Base-by-base conservation (phyloP, 306 rosid genomes). In the Malus orientalis region DNA sequence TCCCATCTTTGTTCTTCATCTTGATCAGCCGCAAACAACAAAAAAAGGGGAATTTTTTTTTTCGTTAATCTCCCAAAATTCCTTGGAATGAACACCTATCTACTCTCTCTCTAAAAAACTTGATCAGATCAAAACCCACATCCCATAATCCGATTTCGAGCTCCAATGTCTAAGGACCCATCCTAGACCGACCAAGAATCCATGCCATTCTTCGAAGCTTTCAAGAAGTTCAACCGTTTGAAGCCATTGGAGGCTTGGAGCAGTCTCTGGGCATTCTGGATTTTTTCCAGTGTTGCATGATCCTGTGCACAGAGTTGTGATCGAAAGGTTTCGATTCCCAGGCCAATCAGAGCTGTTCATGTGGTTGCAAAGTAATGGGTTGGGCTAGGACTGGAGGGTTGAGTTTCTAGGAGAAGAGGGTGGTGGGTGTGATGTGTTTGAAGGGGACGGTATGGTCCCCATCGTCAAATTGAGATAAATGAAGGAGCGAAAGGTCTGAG, bases 381-480 rank as follows among this genome's bases (percentile, higher is more conserved):
- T 77, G 25, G 47, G 59, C 9, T 80, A 68, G 73, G 76, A 60
- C 54, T 66, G 3, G 4, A 85, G 86, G 67, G 87, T 87, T 67
- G 96, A 91, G 62, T 93, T 85, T 87, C 86, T 89, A 13, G 89
- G 63, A n/a, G 84, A 81, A 60, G 49, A 76, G 47, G 89, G 86
- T 47, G 81, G 59, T 59, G 62, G 40, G 9, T 93, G 98, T 81
- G 87, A 91, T 74, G 15, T 93, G 85, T 93, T 93, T 81, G 93
- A 85, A 69, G 97, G 97, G 29, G 85, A 84, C 13, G 96, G 90
- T 83, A 40, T 93, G 97, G 98, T 45, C 51, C 5, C 15, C 15
- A 12, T 1, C 15, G 5, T 12, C 51, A 45, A 45, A 45, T 45
- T 45, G 18, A 45, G 18, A 45, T 0, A 45, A 45, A 45, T 45